Base-by-base conservation (phyloP, 78 protist species). In the Paulinella micropora region DNA sequence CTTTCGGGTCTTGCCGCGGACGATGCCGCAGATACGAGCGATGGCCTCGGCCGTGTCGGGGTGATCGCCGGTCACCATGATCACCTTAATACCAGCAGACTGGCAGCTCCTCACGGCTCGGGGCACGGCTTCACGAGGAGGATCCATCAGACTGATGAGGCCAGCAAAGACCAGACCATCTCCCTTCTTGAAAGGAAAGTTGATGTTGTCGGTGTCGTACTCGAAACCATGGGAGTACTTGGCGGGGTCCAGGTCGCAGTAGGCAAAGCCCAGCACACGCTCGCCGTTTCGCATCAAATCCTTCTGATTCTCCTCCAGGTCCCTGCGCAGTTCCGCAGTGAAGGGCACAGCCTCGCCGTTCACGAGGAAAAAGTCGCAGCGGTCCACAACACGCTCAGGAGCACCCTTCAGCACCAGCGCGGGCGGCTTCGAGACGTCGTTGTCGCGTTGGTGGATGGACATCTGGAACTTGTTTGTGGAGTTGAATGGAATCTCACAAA, bases 11-110 rank as follows among this genome's bases (percentile, higher is more conserved):
- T 15, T 15, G 34, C 39, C 15, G 6, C 84, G 29, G 84, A 81
- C 28, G 15, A 81, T 81, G 38, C 84, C 84, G 23, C 15, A 15
- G 34, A 64, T 64, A 28, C 29, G 9, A 3, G 99, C 98, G 87
- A 98, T 98, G 37, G 98, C 96, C 3, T 69, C 39, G 34, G 99
- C 99, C 6, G 99, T 97, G 88, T 83, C 86, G 31, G 98, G 96
- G 91, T 97, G 98, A 83, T 98, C 99, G 37, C 99, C 99, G 34
- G 99, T 98, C 32, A 96, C 98, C 98, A 98, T 98, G 39, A 86
- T 86, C 83, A 97, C 98, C 51, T 79, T 67, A 82, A 96, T 89
- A 37, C 96, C 94, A 64, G 98, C 97, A 6, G 0, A 1, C 26
- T 69, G 82, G 91, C 96, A 95, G 83, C 88, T 69, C 34, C 73